Conservation (phyloP, 331 rosid species). For the Acacia concinna region DNA sequence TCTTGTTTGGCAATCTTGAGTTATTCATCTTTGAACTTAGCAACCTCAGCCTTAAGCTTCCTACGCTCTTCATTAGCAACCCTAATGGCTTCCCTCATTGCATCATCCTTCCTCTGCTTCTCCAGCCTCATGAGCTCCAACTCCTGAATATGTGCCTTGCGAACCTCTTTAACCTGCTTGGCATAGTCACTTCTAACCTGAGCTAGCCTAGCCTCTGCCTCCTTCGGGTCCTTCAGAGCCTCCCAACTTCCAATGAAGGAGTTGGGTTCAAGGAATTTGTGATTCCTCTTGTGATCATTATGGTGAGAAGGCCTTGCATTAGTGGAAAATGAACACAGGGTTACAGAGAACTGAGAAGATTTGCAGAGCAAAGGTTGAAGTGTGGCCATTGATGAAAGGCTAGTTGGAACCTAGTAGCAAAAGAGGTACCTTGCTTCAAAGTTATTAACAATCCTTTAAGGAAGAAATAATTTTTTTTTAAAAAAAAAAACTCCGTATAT, state of each 20-base stretch:
- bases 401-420: background rate
- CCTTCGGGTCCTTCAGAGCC: constrained; percentile 64
- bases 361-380: constrained; percentile 26
- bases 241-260: constrained; percentile 72
- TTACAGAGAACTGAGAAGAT: constrained; percentile 18
- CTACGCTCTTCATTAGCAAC: constrained; percentile 72
- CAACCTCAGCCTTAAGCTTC: constrained; percentile 78
- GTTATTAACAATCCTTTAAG: background rate
- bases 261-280: constrained; percentile 50
- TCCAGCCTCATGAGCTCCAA: constrained; percentile 70
- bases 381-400: constrained; percentile 34
- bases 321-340: constrained; percentile 48
- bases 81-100: constrained; percentile 62
- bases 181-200: constrained; percentile 71
- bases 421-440: background rate
- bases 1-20: constrained; percentile 63
- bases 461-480: too few relatives aligned
- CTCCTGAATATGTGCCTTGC: constrained; percentile 68
- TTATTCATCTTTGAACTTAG: constrained; percentile 70
- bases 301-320: constrained; percentile 51
- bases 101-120: constrained; percentile 73
- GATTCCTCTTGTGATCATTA: constrained; percentile 53
- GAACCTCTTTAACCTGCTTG: constrained; percentile 70
- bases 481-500: too few relatives aligned
- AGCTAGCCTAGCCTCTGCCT: constrained; percentile 71